These are phyloP conservation scores for Cajanus cajan DNA, from an alignment of 306 rosid species.

Conservation along the genomic window DNA sequence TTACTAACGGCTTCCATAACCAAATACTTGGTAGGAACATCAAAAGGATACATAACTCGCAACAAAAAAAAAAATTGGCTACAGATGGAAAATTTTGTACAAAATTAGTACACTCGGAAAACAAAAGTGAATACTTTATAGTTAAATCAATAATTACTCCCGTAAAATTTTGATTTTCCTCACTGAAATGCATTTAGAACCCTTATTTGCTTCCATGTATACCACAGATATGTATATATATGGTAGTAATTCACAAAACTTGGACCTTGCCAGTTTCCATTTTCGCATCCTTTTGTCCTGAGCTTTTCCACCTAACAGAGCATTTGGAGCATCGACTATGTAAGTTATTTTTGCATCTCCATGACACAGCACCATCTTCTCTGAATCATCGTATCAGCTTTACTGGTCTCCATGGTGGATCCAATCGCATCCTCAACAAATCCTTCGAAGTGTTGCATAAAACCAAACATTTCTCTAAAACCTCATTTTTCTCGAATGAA, in stretches of 20 bases:
- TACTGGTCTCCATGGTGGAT: conserved; percentile 13
- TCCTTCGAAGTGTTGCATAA: conserved; percentile 12
- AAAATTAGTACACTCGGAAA: neutral
- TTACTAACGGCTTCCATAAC: neutral
- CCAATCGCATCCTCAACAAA: conserved; percentile 11
- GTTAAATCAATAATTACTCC: conserved; percentile 11
- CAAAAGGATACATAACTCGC: neutral
- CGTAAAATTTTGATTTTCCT: conserved; percentile 21
- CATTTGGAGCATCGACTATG: conserved; percentile 9
- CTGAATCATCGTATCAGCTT: neutral
- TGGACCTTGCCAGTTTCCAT: neutral
- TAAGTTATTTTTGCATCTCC: neutral
- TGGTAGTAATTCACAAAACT: conserved; percentile 35
- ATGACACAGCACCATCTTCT: neutral
- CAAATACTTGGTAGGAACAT: neutral
- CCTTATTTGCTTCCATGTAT: conserved; percentile 29
- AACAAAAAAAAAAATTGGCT: neutral
- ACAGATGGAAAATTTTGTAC: neutral
- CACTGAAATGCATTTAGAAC: conserved; percentile 12
- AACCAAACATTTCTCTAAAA: conserved; percentile 26
- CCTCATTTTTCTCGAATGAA: conserved; percentile 8
- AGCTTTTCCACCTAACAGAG: conserved; percentile 13
- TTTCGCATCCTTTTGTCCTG: neutral
- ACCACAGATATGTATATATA: neutral
- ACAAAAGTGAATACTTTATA: neutral